Evolutionary conservation across 495 filamentous ascomycete genomes (phyloP).

Genomic region (Poronia punctata): DNA sequence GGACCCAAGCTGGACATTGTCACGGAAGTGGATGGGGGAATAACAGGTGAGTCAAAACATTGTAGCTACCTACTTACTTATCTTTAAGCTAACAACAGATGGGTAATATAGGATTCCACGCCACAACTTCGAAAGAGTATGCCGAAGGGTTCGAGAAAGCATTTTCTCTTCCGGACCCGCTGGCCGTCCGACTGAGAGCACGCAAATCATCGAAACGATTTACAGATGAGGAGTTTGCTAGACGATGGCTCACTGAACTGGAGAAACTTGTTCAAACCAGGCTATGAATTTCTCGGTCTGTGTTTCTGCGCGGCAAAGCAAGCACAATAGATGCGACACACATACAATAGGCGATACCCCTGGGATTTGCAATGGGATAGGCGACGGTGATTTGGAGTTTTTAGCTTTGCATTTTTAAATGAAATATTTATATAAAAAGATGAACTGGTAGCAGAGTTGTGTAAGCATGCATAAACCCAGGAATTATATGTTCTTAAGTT

Average conservation of each 20-base stretch:
- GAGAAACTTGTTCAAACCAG: slow-evolving; percentile 54
- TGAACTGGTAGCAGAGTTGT: too few relatives aligned
- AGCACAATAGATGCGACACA: too few relatives aligned
- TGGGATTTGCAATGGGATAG: not conserved
- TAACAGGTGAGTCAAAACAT: slow-evolving; percentile 56
- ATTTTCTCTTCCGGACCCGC: slow-evolving; percentile 55
- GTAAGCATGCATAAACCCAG: too few relatives aligned
- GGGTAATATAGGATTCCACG: slow-evolving; percentile 65
- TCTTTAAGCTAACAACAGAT: slow-evolving; percentile 4
- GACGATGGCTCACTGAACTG: slow-evolving; percentile 65
- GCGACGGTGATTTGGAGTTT: not conserved
- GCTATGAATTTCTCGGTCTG: slow-evolving; percentile 2
- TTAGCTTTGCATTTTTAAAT: too few relatives aligned
- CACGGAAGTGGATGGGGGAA: slow-evolving; percentile 62
- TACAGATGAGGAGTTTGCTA: slow-evolving; percentile 76
- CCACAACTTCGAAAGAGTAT: slow-evolving; percentile 67
- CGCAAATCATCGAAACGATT: slow-evolving; percentile 72
- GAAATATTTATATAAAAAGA: too few relatives aligned
- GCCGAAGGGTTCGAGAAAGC: slow-evolving; percentile 71
- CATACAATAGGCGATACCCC: not conserved
- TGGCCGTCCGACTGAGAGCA: slow-evolving; percentile 65
- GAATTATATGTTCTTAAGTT: too few relatives aligned
- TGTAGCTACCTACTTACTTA: not conserved
- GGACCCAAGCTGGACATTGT: slow-evolving; percentile 94
- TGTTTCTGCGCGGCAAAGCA: too few relatives aligned